Evolutionary conservation across 2,329 filamentous ascomycete genomes (phyloP).

Genomic region (Aspergillus cejpii): DNA sequence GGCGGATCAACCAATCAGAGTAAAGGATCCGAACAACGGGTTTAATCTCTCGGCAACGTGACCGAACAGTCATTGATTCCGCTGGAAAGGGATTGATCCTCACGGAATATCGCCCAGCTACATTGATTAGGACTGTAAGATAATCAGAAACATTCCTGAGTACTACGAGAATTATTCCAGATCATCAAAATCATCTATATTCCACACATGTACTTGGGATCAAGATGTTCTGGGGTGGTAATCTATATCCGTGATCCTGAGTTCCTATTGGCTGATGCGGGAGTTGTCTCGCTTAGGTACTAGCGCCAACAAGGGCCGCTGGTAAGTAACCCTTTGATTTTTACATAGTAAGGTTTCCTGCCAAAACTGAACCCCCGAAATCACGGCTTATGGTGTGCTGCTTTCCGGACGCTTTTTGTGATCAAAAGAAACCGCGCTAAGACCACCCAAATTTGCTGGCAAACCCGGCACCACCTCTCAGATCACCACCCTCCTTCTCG

Average conservation of each 20-base stretch:
- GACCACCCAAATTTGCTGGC: slow-evolving; percentile 21
- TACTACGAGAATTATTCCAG: slow-evolving; percentile 11
- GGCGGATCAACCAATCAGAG: slow-evolving; percentile 34
- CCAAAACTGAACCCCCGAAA: slow-evolving; percentile 25
- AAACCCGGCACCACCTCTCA: slow-evolving; percentile 18
- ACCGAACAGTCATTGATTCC: slow-evolving; percentile 23
- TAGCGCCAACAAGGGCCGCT: slow-evolving; percentile 22
- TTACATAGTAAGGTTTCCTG: slow-evolving; percentile 10
- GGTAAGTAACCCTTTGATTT: slow-evolving; percentile 19
- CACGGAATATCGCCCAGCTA: slow-evolving; percentile 14
- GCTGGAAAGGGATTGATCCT: slow-evolving; percentile 23
- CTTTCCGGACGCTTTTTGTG: slow-evolving; percentile 30
- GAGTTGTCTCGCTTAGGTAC: slow-evolving; percentile 27
- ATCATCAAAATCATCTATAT: slow-evolving; percentile 13
- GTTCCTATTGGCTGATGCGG: slow-evolving; percentile 29
- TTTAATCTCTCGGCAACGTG: slow-evolving; percentile 27
- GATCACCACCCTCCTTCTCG: slow-evolving; percentile 33
- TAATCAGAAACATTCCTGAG: slow-evolving; percentile 14
- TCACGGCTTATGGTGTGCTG: slow-evolving; percentile 28
- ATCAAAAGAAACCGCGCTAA: slow-evolving; percentile 26
- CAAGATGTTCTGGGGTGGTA: slow-evolving; percentile 25
- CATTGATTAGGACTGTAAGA: slow-evolving; percentile 14
- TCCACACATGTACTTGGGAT: slow-evolving; percentile 29
- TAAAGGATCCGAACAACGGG: slow-evolving; percentile 22
- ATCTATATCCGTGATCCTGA: slow-evolving; percentile 35